These are phyloP conservation scores for Apiospora marii DNA, from an alignment of 2,329 filamentous ascomycete species.

Conservation along the genomic window DNA sequence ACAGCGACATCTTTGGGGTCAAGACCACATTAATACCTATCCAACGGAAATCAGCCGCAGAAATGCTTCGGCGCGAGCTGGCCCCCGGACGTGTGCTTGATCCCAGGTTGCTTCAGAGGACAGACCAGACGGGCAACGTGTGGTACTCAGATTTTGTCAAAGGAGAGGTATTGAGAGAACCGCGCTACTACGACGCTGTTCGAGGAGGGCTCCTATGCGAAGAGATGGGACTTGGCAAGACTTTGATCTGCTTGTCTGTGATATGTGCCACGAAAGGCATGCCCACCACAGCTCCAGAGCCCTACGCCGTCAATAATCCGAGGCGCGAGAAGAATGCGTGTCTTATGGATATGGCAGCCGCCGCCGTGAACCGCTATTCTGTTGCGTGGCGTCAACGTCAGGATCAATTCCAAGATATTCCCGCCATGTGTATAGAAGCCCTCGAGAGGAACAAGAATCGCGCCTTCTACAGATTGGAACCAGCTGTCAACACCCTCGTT, in stretches of 20 bases:
- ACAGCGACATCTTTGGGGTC: slow-evolving; percentile 62
- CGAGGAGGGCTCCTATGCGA: slow-evolving; percentile 82
- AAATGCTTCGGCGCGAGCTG: slow-evolving; percentile 85
- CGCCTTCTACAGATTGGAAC: slow-evolving; percentile 65
- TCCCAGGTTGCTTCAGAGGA: slow-evolving; percentile 70
- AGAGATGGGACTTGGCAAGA: slow-evolving; percentile 87
- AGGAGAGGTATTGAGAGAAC: slow-evolving; percentile 68
- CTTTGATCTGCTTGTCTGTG: slow-evolving; percentile 80
- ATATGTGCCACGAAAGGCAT: slow-evolving; percentile 79
- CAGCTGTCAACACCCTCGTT: slow-evolving; percentile 49
- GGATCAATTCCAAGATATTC: slow-evolving; percentile 52
- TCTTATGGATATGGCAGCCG: slow-evolving; percentile 80
- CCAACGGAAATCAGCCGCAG: slow-evolving; percentile 79
- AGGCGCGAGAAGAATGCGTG: slow-evolving; percentile 32
- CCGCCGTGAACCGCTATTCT: slow-evolving; percentile 69
- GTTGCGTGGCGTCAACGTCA: slow-evolving; percentile 76
- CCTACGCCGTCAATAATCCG: slow-evolving; percentile 45
- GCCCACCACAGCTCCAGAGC: slow-evolving; percentile 69
- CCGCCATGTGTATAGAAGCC: slow-evolving; percentile 51
- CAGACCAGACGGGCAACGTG: slow-evolving; percentile 64
- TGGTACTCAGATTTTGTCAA: slow-evolving; percentile 78
- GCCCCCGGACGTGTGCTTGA: slow-evolving; percentile 72
- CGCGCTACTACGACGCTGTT: slow-evolving; percentile 75
- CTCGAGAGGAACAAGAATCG: slow-evolving; percentile 60
- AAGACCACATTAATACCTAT: slow-evolving; percentile 76